phyloP scores from a whole-genome alignment of 192 early-diverging fungal species.

The Coemansia sp. region DNA sequence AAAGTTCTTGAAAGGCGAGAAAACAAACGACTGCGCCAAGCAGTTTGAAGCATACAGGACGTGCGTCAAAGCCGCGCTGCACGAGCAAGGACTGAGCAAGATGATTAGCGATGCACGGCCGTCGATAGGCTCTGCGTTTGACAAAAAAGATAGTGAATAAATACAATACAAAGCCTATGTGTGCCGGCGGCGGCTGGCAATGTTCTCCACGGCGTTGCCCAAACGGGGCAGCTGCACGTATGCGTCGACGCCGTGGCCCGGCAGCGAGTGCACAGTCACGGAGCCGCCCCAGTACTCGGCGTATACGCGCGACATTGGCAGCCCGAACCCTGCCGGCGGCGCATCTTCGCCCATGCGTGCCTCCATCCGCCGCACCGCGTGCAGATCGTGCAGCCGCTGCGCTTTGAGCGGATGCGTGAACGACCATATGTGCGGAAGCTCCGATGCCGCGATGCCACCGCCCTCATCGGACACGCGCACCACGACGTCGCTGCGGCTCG shows the following conservation, averaged over 20 bases:
- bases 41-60: constrained; percentile 80
- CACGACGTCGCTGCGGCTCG: constrained; percentile 69
- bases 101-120: constrained; percentile 82
- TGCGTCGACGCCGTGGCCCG: constrained; percentile 89
- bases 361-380: constrained; percentile 73
- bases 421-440: constrained; percentile 78
- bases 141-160: constrained; percentile 1
- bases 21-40: constrained; percentile 75
- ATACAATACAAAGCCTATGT: background rate
- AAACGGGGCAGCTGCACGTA: constrained; percentile 79
- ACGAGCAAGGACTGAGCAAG: constrained; percentile 82
- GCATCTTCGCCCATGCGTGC: constrained; percentile 60
- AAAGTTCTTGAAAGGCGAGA: constrained; percentile 87
- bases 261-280: constrained; percentile 75
- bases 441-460: constrained; percentile 72
- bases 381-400: constrained; percentile 65
- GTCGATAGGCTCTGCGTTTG: constrained; percentile 56
- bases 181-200: constrained; percentile 19
- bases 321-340: constrained; percentile 77
- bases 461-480: constrained; percentile 94
- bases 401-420: constrained; percentile 68
- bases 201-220: constrained; percentile 61
- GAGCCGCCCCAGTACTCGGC: constrained; percentile 95
- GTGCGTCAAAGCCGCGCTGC: constrained; percentile 74
- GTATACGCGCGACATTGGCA: constrained; percentile 89